Evolutionary conservation across 768 basidiomycete species (phyloP), one percentile per base, ranked within the genome.

Genomic region (Suillus paluster): DNA sequence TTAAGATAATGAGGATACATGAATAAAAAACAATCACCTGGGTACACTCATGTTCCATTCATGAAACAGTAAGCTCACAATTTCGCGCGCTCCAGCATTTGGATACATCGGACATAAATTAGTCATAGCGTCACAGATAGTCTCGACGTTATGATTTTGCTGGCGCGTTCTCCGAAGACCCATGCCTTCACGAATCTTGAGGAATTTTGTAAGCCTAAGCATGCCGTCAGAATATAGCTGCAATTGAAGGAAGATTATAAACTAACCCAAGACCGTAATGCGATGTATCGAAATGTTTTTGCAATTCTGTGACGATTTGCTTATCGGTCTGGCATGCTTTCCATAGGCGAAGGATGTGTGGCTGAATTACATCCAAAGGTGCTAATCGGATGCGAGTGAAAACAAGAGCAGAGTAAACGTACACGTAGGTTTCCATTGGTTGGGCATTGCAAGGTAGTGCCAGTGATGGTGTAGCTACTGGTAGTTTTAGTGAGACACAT

Each of bases 81-180:
- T 70, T 17, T 73, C 71, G 17, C 67, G 62, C 7, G 65, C 66
- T 10, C 76, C 76, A 14, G 67, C 69, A 15, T 64, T 64, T 5
- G 74, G 75, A 58, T 66, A 75, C 15, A 60, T 66, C n/a, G 55
- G 45, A 1, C 70, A 61, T 3, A 75, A 48, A 14, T 64, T 64
- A 9, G 38, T 1, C 45, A 76, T 66, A 0, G 63, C 58, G 5
- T 62, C 60, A 21, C 34, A 48, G 17, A 76, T 73, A 12, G 38
- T 68, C 21, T 70, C 66, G 3, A 68, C n/a, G 34, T 66, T 68
- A 57, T 74, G 70, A 0, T 44, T 59, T 57, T 72, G 69, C n/a
- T 67, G 56, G 1, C 66, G 46, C 5, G 71, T 57, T 5, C 65
- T 45, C 8, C 64, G 7, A 71, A 57, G 12, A 3, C 70, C 72